Evolutionary conservation across 352 stramenopile genomes (phyloP).

Genomic region (Thalassiosira ordinaria): DNA sequence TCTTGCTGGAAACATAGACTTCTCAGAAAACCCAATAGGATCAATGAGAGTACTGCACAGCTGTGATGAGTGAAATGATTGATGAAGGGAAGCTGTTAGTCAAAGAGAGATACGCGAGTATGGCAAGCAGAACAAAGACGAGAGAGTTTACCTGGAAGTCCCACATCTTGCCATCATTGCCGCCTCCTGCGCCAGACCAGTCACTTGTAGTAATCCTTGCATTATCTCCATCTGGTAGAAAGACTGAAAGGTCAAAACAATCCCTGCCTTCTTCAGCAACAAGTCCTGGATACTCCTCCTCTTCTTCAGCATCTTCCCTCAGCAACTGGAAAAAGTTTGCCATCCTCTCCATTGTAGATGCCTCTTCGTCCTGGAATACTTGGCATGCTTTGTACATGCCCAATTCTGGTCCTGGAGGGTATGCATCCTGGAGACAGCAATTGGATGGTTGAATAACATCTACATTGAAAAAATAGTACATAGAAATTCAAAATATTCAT

Average conservation of each 20-base stretch:
- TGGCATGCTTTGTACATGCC: conserved; percentile 66
- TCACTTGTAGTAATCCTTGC: conserved; percentile 74
- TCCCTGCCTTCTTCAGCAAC: conserved; percentile 20
- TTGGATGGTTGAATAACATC: too few relatives aligned
- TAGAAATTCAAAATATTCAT: too few relatives aligned
- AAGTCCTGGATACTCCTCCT: conserved; percentile 24
- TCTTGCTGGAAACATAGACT: conserved; percentile 77
- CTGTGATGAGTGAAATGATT: too few relatives aligned
- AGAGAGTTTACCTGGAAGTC: too few relatives aligned
- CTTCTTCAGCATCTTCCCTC: conserved; percentile 25
- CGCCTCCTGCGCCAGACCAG: conserved; percentile 80
- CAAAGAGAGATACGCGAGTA: too few relatives aligned
- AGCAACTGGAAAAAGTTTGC: conserved; percentile 57
- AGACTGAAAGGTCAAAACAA: conserved; percentile 74
- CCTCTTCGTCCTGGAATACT: conserved; percentile 58
- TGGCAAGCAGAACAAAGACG: too few relatives aligned
- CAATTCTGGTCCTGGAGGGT: conserved; percentile 71
- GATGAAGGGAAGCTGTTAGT: too few relatives aligned
- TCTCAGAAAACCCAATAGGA: conserved; percentile 72
- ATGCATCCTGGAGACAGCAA: too few relatives aligned
- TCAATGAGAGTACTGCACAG: conserved; percentile 76
- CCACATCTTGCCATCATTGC: conserved; percentile 59
- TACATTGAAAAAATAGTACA: too few relatives aligned
- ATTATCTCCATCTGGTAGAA: conserved; percentile 76
- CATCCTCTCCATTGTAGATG: conserved; percentile 50